Percentiles rank a stretch among this genome's conserved stretches.
Conservation (phyloP, 805 yeast species). For the Zygosaccharomyces kombuchaensis region DNA sequence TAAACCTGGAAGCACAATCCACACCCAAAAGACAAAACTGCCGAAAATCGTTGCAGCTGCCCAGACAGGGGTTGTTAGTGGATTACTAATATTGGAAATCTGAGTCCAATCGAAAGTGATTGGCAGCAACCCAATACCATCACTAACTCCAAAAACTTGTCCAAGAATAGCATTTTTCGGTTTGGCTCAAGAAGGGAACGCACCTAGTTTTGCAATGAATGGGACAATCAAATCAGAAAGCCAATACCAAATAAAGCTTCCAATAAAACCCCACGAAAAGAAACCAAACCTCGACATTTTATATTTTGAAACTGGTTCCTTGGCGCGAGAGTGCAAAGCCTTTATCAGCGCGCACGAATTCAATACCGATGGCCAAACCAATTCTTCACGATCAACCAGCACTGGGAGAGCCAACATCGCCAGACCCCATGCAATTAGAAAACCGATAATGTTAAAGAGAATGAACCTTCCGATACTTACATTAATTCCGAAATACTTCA, state of each 20-base stretch:
- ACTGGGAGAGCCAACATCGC: slow-evolving; percentile 60
- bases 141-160: slow-evolving; percentile 50
- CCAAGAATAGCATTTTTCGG: slow-evolving; percentile 38
- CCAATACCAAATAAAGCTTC: slow-evolving; percentile 51
- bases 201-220: slow-evolving; percentile 50
- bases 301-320: slow-evolving; percentile 52
- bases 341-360: slow-evolving; percentile 41
- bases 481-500: slow-evolving; percentile 43
- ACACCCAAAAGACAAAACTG: slow-evolving; percentile 47
- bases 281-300: slow-evolving; percentile 48
- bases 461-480: slow-evolving; percentile 54
- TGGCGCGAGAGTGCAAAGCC: slow-evolving; percentile 17
- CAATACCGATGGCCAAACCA: slow-evolving; percentile 67
- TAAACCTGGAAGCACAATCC: slow-evolving; percentile 51
- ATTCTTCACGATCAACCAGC: slow-evolving; percentile 59
- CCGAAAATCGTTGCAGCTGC: slow-evolving; percentile 42
- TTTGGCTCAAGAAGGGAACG: slow-evolving; percentile 21
- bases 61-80: slow-evolving; percentile 58
- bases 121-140: slow-evolving; percentile 65
- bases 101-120: slow-evolving; percentile 63
- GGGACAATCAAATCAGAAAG: slow-evolving; percentile 58
- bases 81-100: slow-evolving; percentile 45
- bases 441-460: slow-evolving; percentile 42
- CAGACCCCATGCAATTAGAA: slow-evolving; percentile 63
- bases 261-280: slow-evolving; percentile 40